These are phyloP conservation scores for Ogataea siamensis DNA, from an alignment of 805 yeast genomes.

Conservation along the genomic window DNA sequence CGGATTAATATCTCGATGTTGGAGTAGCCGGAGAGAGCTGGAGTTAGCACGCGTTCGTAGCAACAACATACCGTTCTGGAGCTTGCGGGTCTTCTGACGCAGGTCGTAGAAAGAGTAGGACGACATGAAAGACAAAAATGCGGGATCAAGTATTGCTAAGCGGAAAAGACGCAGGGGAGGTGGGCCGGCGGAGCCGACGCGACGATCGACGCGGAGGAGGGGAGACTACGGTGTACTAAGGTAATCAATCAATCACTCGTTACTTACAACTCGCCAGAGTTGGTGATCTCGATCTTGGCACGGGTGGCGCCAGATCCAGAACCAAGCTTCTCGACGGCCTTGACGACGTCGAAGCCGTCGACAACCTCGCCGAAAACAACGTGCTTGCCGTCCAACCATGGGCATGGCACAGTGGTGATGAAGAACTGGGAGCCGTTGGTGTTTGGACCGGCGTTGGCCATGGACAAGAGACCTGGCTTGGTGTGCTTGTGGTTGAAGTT, in stretches of 20 bases:
- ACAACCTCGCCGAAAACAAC: conserved; percentile 76
- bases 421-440: conserved; percentile 91
- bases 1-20: conserved; percentile 35
- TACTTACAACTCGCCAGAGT: conserved; percentile 53
- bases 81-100: conserved; percentile 34
- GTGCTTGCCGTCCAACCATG: conserved; percentile 79
- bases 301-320: conserved; percentile 50
- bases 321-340: conserved; percentile 76
- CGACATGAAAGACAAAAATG: conserved; percentile 4
- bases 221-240: too few relatives aligned
- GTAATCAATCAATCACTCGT: conserved; percentile 2
- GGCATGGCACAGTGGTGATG: conserved; percentile 75
- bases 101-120: conserved; percentile 27
- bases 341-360: conserved; percentile 68
- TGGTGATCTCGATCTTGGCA: conserved; percentile 52
- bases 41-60: neutral
- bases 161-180: neutral
- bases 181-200: conserved; percentile 1
- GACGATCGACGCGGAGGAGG: conserved; percentile 2
- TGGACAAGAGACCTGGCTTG: conserved; percentile 78
- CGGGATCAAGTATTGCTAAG: conserved; percentile 5
- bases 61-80: conserved; percentile 33
- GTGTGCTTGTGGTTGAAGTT: conserved; percentile 73
- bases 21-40: conserved; percentile 32
- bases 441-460: conserved; percentile 94